These are phyloP conservation scores for Candida piceae DNA, from an alignment of 805 yeast species.

Conservation along the genomic window DNA sequence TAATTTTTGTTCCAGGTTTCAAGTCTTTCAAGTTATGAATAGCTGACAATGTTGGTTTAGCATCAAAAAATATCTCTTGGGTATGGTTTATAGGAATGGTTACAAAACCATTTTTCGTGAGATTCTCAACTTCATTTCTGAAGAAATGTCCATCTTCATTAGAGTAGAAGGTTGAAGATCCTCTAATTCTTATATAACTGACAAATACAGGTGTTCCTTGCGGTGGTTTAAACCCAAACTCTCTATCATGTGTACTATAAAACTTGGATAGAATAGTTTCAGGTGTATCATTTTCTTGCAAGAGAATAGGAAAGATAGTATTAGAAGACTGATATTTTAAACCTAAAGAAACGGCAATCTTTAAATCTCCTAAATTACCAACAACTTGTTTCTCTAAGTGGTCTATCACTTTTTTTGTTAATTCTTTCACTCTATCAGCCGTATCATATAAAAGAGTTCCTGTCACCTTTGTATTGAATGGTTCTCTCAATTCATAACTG, in stretches of 20 bases:
- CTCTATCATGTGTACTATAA: constrained; percentile 51
- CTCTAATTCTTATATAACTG: constrained; percentile 3
- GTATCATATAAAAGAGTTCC: background rate
- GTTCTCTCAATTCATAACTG: constrained; percentile 3
- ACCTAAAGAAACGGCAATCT: constrained; percentile 47
- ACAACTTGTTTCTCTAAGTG: constrained; percentile 35
- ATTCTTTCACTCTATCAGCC: constrained; percentile 33
- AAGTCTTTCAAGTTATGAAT: constrained; percentile 29
- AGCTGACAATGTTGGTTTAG: constrained; percentile 25
- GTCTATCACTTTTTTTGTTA: constrained; percentile 31
- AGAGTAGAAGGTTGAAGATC: constrained; percentile 1
- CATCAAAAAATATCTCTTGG: constrained; percentile 15
- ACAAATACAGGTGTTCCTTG: constrained; percentile 1
- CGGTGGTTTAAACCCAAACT: constrained; percentile 59
- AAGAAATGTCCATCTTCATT: constrained; percentile 2
- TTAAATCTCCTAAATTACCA: constrained; percentile 70
- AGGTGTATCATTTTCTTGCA: constrained; percentile 24
- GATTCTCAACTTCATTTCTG: constrained; percentile 1
- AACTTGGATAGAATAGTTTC: constrained; percentile 39
- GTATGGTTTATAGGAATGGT: constrained; percentile 14
- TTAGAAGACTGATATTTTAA: constrained; percentile 33
- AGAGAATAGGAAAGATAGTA: constrained; percentile 35
- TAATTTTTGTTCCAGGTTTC: constrained; percentile 25
- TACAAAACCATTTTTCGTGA: background rate
- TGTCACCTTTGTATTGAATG: constrained; percentile 11